These are phyloP conservation scores for Datura wrightii DNA, from an alignment of 257 asterid species.

Conservation along the genomic window DNA sequence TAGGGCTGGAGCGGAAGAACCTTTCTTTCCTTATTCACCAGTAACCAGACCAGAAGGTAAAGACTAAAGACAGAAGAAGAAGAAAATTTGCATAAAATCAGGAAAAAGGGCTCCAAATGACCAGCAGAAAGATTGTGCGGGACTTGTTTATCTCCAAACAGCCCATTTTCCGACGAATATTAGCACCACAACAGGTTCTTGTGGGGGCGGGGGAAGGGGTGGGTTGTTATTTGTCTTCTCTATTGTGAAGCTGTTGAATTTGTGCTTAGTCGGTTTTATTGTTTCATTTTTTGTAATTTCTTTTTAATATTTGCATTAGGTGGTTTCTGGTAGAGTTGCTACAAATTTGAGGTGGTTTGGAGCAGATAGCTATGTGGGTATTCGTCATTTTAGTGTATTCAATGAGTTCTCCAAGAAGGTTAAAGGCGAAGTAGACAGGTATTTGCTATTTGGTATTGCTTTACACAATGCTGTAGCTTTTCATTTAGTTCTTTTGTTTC, in stretches of 20 bases:
- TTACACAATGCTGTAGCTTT: not conserved
- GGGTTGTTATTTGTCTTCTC: not conserved
- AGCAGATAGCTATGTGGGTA: conserved; percentile 45
- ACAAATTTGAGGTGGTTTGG: conserved; percentile 40
- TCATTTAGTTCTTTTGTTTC: not conserved
- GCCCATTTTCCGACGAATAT: conserved; percentile 51
- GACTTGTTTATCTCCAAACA: conserved; percentile 62
- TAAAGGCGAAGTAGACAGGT: conserved; percentile 73
- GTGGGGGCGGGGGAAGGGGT: not conserved
- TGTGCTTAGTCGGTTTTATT: not conserved
- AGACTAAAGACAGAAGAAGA: not conserved
- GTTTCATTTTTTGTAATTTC: not conserved
- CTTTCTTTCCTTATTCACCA: not conserved
- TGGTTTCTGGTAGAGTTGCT: conserved; percentile 47
- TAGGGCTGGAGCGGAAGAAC: conserved; percentile 21
- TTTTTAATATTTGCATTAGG: conserved; percentile 42
- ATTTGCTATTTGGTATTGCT: conserved; percentile 13
- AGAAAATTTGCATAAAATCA: not conserved
- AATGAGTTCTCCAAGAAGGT: conserved; percentile 75
- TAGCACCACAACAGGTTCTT: conserved; percentile 54
- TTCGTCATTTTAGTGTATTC: conserved; percentile 73
- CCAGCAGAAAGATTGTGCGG: conserved; percentile 66
- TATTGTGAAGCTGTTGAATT: not conserved
- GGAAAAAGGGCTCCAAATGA: conserved; percentile 45
- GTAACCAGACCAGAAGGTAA: no score